A percentile compares a stretch with the other conserved stretches of the same genome.
Evolutionary conservation across 2,329 filamentous ascomycete genomes (phyloP).

Genomic region (Penicillium crustosum): DNA sequence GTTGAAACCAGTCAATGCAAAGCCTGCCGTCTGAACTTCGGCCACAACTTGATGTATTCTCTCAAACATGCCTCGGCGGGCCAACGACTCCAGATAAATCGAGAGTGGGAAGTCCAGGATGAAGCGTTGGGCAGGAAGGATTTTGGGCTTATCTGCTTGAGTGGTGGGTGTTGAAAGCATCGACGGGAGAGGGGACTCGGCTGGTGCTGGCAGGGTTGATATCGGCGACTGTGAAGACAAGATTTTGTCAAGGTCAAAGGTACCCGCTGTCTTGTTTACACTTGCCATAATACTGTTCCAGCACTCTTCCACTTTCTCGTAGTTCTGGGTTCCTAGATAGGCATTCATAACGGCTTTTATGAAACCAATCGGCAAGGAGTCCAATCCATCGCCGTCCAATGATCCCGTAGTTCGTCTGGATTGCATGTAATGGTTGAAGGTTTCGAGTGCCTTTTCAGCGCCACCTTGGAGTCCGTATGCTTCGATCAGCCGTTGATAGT

Average conservation of each 20-base stretch:
- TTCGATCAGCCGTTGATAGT: slow-evolving; percentile 58
- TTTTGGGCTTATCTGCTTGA: slow-evolving; percentile 6
- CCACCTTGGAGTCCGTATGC: slow-evolving; percentile 52
- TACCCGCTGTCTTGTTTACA: slow-evolving; percentile 48
- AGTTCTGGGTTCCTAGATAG: slow-evolving; percentile 58
- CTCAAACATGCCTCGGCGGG: slow-evolving; percentile 53
- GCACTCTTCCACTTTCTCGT: slow-evolving; percentile 61
- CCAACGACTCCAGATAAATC: slow-evolving; percentile 55
- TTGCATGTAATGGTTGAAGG: slow-evolving; percentile 56
- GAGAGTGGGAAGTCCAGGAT: slow-evolving; percentile 52
- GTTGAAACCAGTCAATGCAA: slow-evolving; percentile 69
- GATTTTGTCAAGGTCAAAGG: slow-evolving; percentile 31
- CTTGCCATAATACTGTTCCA: slow-evolving; percentile 64
- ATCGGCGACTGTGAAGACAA: neutral
- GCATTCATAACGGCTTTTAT: slow-evolving; percentile 68
- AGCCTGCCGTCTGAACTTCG: slow-evolving; percentile 65
- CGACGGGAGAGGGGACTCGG: neutral
- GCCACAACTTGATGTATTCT: slow-evolving; percentile 55
- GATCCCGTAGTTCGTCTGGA: slow-evolving; percentile 10
- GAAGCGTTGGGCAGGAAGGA: slow-evolving; percentile 47
- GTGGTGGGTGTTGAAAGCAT: neutral
- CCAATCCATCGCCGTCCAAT: slow-evolving; percentile 15
- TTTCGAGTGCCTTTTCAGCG: slow-evolving; percentile 51
- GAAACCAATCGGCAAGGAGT: slow-evolving; percentile 54
- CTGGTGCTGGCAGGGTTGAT: neutral